Evolutionary conservation across 2,329 filamentous ascomycete species (phyloP).

Genomic region (Trichoderma semiorbis): DNA sequence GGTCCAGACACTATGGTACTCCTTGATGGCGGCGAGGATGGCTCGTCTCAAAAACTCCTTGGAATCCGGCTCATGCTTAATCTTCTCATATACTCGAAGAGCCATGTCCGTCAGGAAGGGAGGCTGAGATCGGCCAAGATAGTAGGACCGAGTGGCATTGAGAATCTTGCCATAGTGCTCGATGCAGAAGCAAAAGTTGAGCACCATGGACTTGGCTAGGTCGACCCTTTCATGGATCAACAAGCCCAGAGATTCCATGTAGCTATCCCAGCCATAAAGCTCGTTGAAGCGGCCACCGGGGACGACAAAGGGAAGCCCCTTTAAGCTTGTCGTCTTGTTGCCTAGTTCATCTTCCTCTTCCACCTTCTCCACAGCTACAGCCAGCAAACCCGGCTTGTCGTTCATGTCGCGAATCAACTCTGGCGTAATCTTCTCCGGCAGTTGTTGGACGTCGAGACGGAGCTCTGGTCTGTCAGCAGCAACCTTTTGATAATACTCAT

Average conservation of each 20-base stretch:
- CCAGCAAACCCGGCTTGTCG: slow-evolving; percentile 80
- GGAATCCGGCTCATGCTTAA: slow-evolving; percentile 78
- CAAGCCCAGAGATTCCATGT: slow-evolving; percentile 93
- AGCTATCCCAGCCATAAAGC: slow-evolving; percentile 97
- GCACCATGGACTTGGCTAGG: slow-evolving; percentile 89
- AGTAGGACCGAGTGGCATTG: slow-evolving; percentile 95
- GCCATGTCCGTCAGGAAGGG: slow-evolving; percentile 98
- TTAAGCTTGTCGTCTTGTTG: slow-evolving; percentile 67
- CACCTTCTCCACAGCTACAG: slow-evolving; percentile 80
- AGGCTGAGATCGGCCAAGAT: slow-evolving; percentile 88
- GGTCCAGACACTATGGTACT: slow-evolving; percentile 90
- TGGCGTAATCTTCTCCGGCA: slow-evolving; percentile 74
- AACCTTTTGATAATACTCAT: slow-evolving; percentile 81
- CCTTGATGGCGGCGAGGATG: slow-evolving; percentile 91
- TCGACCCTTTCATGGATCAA: slow-evolving; percentile 81
- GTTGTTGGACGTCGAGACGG: slow-evolving; percentile 77
- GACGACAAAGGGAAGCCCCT: slow-evolving; percentile 91
- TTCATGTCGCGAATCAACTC: slow-evolving; percentile 82
- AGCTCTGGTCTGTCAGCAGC: slow-evolving; percentile 77
- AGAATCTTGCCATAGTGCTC: slow-evolving; percentile 98
- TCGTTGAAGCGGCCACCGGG: slow-evolving; percentile 98
- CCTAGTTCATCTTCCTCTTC: slow-evolving; percentile 56
- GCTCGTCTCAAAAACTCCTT: slow-evolving; percentile 76
- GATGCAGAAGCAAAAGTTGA: slow-evolving; percentile 97
- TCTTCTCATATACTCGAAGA: slow-evolving; percentile 86